These are phyloP conservation scores for Phialocephala subalpina DNA, from an alignment of 2,329 filamentous ascomycete genomes.

Conservation along the genomic window DNA sequence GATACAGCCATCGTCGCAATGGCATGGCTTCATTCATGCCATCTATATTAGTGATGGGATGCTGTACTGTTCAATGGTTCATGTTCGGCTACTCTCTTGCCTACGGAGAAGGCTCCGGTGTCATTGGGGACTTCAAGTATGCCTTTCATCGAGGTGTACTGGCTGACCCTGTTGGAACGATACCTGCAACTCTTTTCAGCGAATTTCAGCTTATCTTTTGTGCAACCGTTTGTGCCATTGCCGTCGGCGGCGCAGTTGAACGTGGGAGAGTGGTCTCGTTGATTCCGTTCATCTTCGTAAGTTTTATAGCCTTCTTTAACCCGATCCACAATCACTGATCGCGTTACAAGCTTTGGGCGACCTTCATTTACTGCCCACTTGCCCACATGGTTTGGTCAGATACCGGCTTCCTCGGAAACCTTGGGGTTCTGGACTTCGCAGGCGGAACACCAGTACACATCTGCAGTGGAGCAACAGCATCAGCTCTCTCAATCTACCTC, in stretches of 20 bases:
- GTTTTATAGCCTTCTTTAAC: constrained; percentile 40
- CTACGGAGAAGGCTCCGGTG: constrained; percentile 64
- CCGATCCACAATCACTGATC: too few species aligned
- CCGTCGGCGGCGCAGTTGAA: constrained; percentile 65
- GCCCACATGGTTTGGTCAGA: constrained; percentile 83
- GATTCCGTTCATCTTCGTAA: constrained; percentile 72
- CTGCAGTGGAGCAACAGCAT: constrained; percentile 73
- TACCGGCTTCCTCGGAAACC: constrained; percentile 74
- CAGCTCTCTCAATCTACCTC: constrained; percentile 78
- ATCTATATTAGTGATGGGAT: constrained; percentile 62
- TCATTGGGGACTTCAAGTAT: constrained; percentile 69
- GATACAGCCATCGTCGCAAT: constrained; percentile 67
- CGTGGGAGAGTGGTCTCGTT: constrained; percentile 67
- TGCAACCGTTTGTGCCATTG: constrained; percentile 58
- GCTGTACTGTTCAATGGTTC: constrained; percentile 62
- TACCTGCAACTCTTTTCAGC: constrained; percentile 72
- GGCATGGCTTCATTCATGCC: constrained; percentile 70
- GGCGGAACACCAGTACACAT: constrained; percentile 81
- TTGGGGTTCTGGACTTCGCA: constrained; percentile 77
- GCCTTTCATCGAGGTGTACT: constrained; percentile 67
- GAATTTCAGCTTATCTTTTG: constrained; percentile 71
- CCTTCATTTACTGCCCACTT: constrained; percentile 76
- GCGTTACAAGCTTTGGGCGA: constrained; percentile 59
- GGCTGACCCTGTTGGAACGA: constrained; percentile 64
- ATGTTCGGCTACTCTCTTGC: constrained; percentile 71